These are phyloP conservation scores for Tetrapisispora pingtungensis DNA, from an alignment of 805 yeast genomes.

Conservation along the genomic window DNA sequence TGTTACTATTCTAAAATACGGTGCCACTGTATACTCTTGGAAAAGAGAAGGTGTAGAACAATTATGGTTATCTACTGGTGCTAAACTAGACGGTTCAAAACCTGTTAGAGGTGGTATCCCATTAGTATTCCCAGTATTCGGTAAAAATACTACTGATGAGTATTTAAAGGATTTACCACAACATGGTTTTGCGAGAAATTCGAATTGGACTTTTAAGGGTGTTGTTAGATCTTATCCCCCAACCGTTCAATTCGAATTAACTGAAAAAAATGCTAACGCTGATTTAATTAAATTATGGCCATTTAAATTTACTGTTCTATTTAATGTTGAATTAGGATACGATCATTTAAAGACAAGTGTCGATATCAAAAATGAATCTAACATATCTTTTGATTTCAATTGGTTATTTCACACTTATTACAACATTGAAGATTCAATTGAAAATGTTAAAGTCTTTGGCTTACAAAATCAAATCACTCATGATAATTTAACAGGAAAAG, in stretches of 20 bases:
- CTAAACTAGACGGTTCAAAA: slow-evolving; percentile 77
- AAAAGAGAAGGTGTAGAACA: slow-evolving; percentile 57
- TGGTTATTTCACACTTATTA: slow-evolving; percentile 90
- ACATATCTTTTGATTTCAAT: slow-evolving; percentile 62
- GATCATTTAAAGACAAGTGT: slow-evolving; percentile 54
- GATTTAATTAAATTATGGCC: slow-evolving; percentile 52
- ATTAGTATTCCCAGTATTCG: slow-evolving; percentile 84
- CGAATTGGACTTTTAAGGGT: slow-evolving; percentile 87
- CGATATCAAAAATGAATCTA: slow-evolving; percentile 62
- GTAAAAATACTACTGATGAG: slow-evolving; percentile 52
- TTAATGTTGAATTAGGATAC: slow-evolving; percentile 49
- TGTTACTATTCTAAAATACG: slow-evolving; percentile 62
- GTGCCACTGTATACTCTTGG: slow-evolving; percentile 87
- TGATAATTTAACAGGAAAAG: slow-evolving; percentile 60
- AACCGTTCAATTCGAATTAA: slow-evolving; percentile 78
- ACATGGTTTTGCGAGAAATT: slow-evolving; percentile 88
- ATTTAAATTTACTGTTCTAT: slow-evolving; percentile 63
- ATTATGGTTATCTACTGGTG: slow-evolving; percentile 65
- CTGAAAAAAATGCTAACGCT: slow-evolving; percentile 66
- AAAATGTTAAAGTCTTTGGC: slow-evolving; percentile 63
- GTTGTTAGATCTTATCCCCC: slow-evolving; percentile 58
- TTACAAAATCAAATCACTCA: slow-evolving; percentile 57
- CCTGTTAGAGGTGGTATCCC: slow-evolving; percentile 98
- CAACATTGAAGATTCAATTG: slow-evolving; percentile 55
- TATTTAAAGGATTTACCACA: slow-evolving; percentile 64